Percentiles rank a stretch among this genome's conserved stretches.
Evolutionary conservation across 305 asterid species (phyloP).

Genomic region (Salvia sclarea): DNA sequence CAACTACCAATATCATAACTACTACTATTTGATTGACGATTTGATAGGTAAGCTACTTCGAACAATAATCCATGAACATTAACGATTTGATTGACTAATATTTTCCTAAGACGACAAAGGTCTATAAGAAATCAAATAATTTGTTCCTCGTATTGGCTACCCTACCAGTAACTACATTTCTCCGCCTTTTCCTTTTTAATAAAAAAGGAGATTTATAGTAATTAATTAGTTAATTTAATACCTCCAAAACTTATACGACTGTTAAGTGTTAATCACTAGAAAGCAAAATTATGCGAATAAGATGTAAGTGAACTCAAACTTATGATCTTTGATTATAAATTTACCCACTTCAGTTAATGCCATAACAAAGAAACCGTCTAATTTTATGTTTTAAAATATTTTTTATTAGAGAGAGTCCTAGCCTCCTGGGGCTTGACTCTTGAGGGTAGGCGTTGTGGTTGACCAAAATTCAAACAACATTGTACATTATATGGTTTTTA

Average conservation of each 20-base stretch:
- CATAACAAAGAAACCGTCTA: too few relatives aligned
- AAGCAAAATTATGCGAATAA: too few relatives aligned
- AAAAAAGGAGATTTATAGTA: too few relatives aligned
- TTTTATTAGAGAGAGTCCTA: too few relatives aligned
- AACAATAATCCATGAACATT: background rate
- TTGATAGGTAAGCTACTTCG: background rate
- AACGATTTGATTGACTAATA: background rate
- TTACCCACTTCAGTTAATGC: too few relatives aligned
- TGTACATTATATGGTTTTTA: background rate
- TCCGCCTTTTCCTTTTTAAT: background rate
- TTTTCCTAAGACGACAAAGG: background rate
- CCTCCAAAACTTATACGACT: too few relatives aligned
- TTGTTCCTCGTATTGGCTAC: background rate
- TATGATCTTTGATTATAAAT: too few relatives aligned
- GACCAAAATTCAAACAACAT: slow-evolving; percentile 45
- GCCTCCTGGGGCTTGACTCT: too few relatives aligned
- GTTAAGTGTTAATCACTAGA: too few relatives aligned
- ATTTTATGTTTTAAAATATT: background rate
- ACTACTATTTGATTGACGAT: too few relatives aligned
- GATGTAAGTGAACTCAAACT: too few relatives aligned
- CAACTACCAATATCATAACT: background rate
- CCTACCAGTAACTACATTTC: background rate
- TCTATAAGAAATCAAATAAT: background rate
- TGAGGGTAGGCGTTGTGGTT: slow-evolving; percentile 49
- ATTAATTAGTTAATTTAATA: too few relatives aligned